Evolutionary conservation across 1,284 basidiomycete species (phyloP).

Genomic region (Coniophora puteana): DNA sequence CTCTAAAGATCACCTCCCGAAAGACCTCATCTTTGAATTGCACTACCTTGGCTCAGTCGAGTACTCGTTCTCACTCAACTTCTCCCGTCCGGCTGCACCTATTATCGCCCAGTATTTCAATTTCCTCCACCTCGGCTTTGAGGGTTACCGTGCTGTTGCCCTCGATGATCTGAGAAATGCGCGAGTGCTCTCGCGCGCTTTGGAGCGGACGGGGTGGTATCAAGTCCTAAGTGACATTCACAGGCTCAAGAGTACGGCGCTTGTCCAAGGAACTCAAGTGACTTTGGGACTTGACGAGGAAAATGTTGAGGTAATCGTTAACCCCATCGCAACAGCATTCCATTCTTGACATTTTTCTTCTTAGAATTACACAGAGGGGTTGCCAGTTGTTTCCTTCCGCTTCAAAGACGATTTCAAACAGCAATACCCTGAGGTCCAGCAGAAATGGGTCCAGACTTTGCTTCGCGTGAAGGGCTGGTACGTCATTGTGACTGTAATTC

Average conservation of each 20-base stretch:
- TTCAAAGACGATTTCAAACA: constrained; percentile 79
- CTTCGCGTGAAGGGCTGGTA: constrained; percentile 77
- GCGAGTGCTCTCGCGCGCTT: constrained; percentile 79
- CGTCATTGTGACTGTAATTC: constrained; percentile 9
- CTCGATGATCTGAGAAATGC: constrained; percentile 82
- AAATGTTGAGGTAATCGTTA: constrained; percentile 48
- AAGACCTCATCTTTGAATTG: constrained; percentile 91
- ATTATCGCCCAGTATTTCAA: constrained; percentile 95
- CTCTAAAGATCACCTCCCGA: constrained; percentile 71
- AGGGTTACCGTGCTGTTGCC: constrained; percentile 77
- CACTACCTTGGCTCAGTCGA: constrained; percentile 71
- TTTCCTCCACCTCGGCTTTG: constrained; percentile 80
- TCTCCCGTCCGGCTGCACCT: constrained; percentile 87
- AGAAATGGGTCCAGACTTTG: constrained; percentile 87
- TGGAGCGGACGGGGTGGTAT: constrained; percentile 81
- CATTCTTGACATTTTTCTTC: constrained; percentile 7
- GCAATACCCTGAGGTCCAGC: constrained; percentile 73
- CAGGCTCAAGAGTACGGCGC: constrained; percentile 27
- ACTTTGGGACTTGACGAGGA: constrained; percentile 40
- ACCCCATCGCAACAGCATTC: neutral
- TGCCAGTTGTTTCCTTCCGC: constrained; percentile 91
- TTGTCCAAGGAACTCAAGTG: constrained; percentile 34
- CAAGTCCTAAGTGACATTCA: constrained; percentile 74
- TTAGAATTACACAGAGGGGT: constrained; percentile 69
- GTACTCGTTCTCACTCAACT: constrained; percentile 90